Evolutionary conservation across 2,329 filamentous ascomycete genomes (phyloP).

Genomic region (Thermochaetoides dissita): DNA sequence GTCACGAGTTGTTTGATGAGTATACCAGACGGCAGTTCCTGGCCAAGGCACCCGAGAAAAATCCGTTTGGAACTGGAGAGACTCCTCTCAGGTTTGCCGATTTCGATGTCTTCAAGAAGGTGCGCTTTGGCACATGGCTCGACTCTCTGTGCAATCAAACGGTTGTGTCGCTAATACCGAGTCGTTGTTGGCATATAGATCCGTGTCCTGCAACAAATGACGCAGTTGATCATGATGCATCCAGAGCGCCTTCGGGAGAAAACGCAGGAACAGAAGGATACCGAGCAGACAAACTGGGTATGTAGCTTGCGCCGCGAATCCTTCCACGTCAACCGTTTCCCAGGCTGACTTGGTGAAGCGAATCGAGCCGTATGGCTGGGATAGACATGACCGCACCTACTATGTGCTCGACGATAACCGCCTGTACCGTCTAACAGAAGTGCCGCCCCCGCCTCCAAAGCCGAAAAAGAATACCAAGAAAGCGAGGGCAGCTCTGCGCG

Average conservation of each 20-base stretch:
- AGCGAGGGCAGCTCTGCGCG: slow-evolving; percentile 46
- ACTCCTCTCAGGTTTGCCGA: slow-evolving; percentile 59
- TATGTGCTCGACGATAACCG: slow-evolving; percentile 89
- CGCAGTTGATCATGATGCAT: slow-evolving; percentile 76
- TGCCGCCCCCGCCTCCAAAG: slow-evolving; percentile 47
- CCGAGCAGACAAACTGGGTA: slow-evolving; percentile 75
- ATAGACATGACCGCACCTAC: slow-evolving; percentile 72
- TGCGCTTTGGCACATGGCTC: slow-evolving; percentile 19
- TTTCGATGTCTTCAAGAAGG: slow-evolving; percentile 71
- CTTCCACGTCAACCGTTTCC: not conserved
- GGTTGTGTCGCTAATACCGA: no score
- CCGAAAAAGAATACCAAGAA: slow-evolving; percentile 52
- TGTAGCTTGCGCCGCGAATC: slow-evolving; percentile 24
- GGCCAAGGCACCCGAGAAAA: slow-evolving; percentile 62
- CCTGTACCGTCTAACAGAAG: slow-evolving; percentile 76
- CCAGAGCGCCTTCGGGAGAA: slow-evolving; percentile 75
- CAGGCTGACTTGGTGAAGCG: slow-evolving; percentile 28
- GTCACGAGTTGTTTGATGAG: slow-evolving; percentile 79
- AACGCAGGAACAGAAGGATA: slow-evolving; percentile 70
- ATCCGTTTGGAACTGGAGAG: slow-evolving; percentile 75
- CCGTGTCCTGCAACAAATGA: slow-evolving; percentile 72
- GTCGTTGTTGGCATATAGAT: slow-evolving; percentile 31
- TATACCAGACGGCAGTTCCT: slow-evolving; percentile 82
- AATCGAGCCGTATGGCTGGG: slow-evolving; percentile 79
- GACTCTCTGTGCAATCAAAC: no score